Conservation (phyloP, 1,284 basidiomycete species). For the Sanguinoderma infundibulare region DNA sequence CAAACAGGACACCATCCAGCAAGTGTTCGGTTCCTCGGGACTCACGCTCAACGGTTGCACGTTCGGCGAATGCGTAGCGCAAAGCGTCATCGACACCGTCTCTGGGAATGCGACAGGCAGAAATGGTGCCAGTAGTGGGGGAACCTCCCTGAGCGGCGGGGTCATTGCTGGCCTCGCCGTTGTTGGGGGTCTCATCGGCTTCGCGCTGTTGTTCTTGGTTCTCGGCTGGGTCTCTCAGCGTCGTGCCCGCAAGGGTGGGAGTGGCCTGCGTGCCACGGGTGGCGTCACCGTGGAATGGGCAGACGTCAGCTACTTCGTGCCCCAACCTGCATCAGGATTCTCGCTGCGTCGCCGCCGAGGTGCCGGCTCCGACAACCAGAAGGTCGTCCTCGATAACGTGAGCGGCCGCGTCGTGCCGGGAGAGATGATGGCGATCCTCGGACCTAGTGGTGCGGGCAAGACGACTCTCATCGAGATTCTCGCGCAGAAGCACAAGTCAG, state of each 20-base stretch:
- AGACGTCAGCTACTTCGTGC: slow-evolving; percentile 70
- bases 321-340: slow-evolving; percentile 8
- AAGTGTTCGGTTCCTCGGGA: slow-evolving; percentile 74
- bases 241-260: slow-evolving; percentile 55
- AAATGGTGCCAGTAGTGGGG: slow-evolving; percentile 25
- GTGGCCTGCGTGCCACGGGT: slow-evolving; percentile 40
- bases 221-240: slow-evolving; percentile 68
- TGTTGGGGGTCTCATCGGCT: slow-evolving; percentile 67
- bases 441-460: slow-evolving; percentile 92
- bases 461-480: slow-evolving; percentile 94
- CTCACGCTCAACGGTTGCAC: slow-evolving; percentile 72
- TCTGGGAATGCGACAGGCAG: slow-evolving; percentile 38
- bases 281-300: slow-evolving; percentile 74
- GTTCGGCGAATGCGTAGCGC: slow-evolving; percentile 87
- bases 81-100: slow-evolving; percentile 70
- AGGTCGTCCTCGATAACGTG: slow-evolving; percentile 74
- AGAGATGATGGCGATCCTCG: slow-evolving; percentile 85
- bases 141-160: slow-evolving; percentile 65
- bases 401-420: slow-evolving; percentile 75
- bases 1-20: slow-evolving; percentile 68
- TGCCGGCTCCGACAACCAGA: slow-evolving; percentile 47
- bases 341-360: slow-evolving; percentile 11
- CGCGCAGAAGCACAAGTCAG: slow-evolving; percentile 90
- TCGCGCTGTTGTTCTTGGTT: slow-evolving; percentile 59
- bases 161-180: slow-evolving; percentile 89